Percentiles rank a stretch among this genome's conserved stretches.
Conservation (phyloP, 306 rosid genomes). For the Corylus americana region DNA sequence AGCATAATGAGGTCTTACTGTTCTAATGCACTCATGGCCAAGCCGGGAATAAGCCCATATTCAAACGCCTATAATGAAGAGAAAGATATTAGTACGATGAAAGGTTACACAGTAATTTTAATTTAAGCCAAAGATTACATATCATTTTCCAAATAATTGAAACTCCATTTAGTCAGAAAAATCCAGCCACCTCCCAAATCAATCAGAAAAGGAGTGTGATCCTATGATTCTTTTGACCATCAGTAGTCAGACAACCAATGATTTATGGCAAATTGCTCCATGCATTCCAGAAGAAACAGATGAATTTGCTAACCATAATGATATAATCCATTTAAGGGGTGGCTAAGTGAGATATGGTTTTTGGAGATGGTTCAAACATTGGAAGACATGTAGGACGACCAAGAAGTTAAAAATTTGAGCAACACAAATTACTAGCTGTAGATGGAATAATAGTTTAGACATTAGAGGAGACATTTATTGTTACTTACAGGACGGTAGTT, state of each 20-base stretch:
- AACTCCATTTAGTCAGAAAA: neutral
- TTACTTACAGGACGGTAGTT: slow-evolving; percentile 80
- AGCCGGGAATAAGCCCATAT: slow-evolving; percentile 84
- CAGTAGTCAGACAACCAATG: slow-evolving; percentile 1
- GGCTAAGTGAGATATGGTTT: neutral
- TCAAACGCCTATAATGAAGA: slow-evolving; percentile 71
- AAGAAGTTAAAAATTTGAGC: slow-evolving; percentile 3
- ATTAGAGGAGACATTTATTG: slow-evolving; percentile 23
- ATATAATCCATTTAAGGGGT: slow-evolving; percentile 8
- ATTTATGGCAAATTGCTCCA: neutral
- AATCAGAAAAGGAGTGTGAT: slow-evolving; percentile 4
- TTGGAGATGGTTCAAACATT: neutral
- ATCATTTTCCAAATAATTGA: neutral
- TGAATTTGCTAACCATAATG: slow-evolving; percentile 8
- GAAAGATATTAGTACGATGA: slow-evolving; percentile 21
- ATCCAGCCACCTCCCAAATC: neutral
- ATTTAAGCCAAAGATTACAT: neutral
- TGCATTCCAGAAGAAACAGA: neutral
- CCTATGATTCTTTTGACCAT: slow-evolving; percentile 3
- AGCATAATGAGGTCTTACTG: slow-evolving; percentile 59
- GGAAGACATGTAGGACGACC: neutral
- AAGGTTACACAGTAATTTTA: slow-evolving; percentile 13
- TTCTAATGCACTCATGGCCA: slow-evolving; percentile 83
- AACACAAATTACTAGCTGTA: neutral
- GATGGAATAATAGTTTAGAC: neutral